Evolutionary conservation across 2,329 filamentous ascomycete genomes (phyloP), one percentile per base, ranked within the genome.

Genomic region (Periconia sp.): DNA sequence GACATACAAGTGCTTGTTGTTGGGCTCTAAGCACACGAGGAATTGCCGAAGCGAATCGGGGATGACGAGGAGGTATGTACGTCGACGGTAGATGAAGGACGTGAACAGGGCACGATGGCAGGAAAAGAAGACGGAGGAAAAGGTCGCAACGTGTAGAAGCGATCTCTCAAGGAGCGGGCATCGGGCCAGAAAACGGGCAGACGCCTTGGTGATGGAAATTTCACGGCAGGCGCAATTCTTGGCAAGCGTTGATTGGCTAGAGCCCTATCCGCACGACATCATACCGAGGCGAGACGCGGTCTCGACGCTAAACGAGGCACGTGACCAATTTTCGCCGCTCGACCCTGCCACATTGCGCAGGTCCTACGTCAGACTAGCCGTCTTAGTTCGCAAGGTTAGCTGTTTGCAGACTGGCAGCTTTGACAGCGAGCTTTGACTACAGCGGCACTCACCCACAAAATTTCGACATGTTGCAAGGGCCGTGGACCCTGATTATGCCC

Each of bases 141-240:
- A 28, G 25, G 5, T 12, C 25, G 25, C 25, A 28, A 12, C 25
- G 25, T 12, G 25, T 13, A n/a, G 25, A n/a, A n/a, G n/a, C n/a
- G n/a, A n/a, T n/a, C n/a, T n/a, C n/a, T n/a, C 23, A 25, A 15
- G 29, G 19, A 17, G 13, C 29, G 15, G 8, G 29, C 29, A 31
- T 17, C 29, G 29, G 6, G 16, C 6, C n/a, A 5, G 12, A 19
- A 13, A 26, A 28, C 16, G 19, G 22, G 28, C 13, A n/a, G 16
- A 34, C 18, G 18, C 25, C 19, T 40, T 34, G 29, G 25, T 23
- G 34, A 29, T 32, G 29, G 26, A 24, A 19, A 33, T 33, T 40
- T 26, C 7, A 35, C 19, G 19, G 8, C 17, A 21, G 32, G 32
- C 32, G n/a, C 17, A 19, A 15, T 11, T n/a, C 35, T 37, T 37